Evolutionary conservation across 345 rosid genomes (phyloP).

Genomic region (Salix udensis): DNA sequence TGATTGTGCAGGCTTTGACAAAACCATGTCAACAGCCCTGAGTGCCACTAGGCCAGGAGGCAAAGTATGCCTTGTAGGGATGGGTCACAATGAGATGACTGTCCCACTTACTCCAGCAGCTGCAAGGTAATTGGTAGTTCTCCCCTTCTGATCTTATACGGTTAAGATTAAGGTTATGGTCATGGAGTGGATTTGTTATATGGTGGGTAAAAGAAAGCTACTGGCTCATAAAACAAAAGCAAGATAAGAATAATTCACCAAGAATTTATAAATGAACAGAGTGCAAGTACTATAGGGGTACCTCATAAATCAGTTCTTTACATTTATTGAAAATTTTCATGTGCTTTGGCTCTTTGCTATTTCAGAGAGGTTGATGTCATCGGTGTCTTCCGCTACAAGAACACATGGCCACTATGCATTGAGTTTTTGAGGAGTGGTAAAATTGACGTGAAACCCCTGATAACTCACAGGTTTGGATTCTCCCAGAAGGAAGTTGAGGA

Average conservation of each 20-base stretch:
- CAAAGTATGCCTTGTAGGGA: conserved; percentile 86
- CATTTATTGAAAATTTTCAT: neutral
- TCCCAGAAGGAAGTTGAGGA: conserved; percentile 81
- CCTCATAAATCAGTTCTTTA: neutral
- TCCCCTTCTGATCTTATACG: neutral
- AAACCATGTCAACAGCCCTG: conserved; percentile 84
- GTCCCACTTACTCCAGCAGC: conserved; percentile 87
- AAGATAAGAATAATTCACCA: neutral
- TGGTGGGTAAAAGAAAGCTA: neutral
- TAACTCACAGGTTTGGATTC: conserved; percentile 84
- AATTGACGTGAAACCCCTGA: conserved; percentile 80
- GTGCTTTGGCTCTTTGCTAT: neutral
- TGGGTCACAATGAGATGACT: conserved; percentile 73
- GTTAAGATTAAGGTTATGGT: no score
- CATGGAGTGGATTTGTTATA: no score
- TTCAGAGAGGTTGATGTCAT: conserved; percentile 85
- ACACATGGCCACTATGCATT: conserved; percentile 89
- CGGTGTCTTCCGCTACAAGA: conserved; percentile 72
- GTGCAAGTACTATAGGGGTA: neutral
- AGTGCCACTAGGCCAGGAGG: conserved; percentile 76
- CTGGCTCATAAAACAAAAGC: neutral
- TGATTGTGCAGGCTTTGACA: conserved; percentile 84
- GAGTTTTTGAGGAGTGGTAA: conserved; percentile 68
- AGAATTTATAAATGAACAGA: no score
- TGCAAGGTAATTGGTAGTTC: conserved; percentile 50